phyloP scores from a whole-genome alignment of 371 early-diverging fungal genomes.

The Fennellomyces sp. region DNA sequence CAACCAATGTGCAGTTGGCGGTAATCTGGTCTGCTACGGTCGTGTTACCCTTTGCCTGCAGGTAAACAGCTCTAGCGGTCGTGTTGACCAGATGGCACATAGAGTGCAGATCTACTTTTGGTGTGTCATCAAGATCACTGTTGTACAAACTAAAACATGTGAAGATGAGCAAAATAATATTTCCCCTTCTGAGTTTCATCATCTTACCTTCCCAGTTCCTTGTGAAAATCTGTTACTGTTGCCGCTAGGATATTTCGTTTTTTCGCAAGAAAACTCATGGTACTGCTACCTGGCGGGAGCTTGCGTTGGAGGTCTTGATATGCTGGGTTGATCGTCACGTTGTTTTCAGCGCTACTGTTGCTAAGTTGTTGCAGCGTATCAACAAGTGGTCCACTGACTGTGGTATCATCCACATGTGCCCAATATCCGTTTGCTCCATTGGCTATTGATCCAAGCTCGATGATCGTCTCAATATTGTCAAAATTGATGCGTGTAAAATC shows the following conservation, averaged over 20 bases:
- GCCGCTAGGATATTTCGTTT: slow-evolving; percentile 63
- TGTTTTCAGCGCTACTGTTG: background rate
- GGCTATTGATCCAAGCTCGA: slow-evolving; percentile 57
- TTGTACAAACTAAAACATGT: slow-evolving; percentile 57
- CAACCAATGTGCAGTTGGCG: slow-evolving; percentile 54
- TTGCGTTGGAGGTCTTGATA: slow-evolving; percentile 49
- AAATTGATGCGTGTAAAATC: slow-evolving; percentile 70
- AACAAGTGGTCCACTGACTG: slow-evolving; percentile 24
- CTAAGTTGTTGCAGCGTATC: slow-evolving; percentile 8
- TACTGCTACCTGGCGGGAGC: slow-evolving; percentile 73
- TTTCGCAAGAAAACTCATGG: slow-evolving; percentile 73
- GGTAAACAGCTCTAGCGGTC: slow-evolving; percentile 55
- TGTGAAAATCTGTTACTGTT: slow-evolving; percentile 67
- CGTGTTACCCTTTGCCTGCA: slow-evolving; percentile 47
- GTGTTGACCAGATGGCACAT: slow-evolving; percentile 67
- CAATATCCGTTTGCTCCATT: slow-evolving; percentile 31
- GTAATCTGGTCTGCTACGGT: slow-evolving; percentile 44
- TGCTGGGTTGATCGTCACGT: slow-evolving; percentile 38
- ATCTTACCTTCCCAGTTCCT: slow-evolving; percentile 46
- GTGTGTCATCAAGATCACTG: slow-evolving; percentile 53
- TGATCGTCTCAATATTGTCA: slow-evolving; percentile 60
- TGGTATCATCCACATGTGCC: slow-evolving; percentile 49
- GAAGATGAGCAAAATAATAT: background rate
- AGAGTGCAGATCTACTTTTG: slow-evolving; percentile 31
- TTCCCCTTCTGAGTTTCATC: background rate